Percentiles rank a stretch among this genome's conserved stretches.
These are phyloP conservation scores for Suhomyces faveliae DNA, from an alignment of 805 yeast genomes.

Conservation along the genomic window DNA sequence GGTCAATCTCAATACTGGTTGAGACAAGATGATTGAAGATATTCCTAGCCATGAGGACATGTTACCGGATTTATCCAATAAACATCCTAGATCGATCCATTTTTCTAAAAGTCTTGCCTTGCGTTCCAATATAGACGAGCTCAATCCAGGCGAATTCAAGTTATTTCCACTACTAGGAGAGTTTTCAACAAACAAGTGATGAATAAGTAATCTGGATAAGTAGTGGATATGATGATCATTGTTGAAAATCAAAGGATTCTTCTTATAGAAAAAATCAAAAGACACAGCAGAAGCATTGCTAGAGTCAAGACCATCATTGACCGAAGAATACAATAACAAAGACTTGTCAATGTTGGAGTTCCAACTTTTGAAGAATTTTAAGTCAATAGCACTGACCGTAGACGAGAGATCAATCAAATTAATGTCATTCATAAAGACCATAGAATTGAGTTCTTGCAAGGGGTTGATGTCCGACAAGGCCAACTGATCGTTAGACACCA, in stretches of 20 bases:
- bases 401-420: conserved; percentile 56
- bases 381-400: conserved; percentile 66
- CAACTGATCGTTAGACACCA: conserved; percentile 19
- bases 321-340: conserved; percentile 56
- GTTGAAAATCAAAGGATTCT: conserved; percentile 78
- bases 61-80: conserved; percentile 77
- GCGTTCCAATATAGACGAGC: conserved; percentile 27
- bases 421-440: conserved; percentile 51
- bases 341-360: conserved; percentile 78
- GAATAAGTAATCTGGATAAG: conserved; percentile 64
- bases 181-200: conserved; percentile 65
- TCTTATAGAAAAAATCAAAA: conserved; percentile 42
- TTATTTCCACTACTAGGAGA: conserved; percentile 9
- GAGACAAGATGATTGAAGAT: conserved; percentile 77
- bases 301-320: conserved; percentile 20
- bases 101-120: conserved; percentile 69
- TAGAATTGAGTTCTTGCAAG: conserved; percentile 33
- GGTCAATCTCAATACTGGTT: conserved; percentile 72
- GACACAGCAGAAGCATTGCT: conserved; percentile 4
- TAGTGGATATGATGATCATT: conserved; percentile 68
- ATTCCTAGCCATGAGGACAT: conserved; percentile 94
- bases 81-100: conserved; percentile 85
- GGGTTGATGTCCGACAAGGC: conserved; percentile 17
- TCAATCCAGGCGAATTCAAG: conserved; percentile 4
- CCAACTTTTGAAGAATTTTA: conserved; percentile 67